Evolutionary conservation across 164 flowering plant species (phyloP), one percentile per base, ranked within the genome.

Genomic region (Echeveria elegans): DNA sequence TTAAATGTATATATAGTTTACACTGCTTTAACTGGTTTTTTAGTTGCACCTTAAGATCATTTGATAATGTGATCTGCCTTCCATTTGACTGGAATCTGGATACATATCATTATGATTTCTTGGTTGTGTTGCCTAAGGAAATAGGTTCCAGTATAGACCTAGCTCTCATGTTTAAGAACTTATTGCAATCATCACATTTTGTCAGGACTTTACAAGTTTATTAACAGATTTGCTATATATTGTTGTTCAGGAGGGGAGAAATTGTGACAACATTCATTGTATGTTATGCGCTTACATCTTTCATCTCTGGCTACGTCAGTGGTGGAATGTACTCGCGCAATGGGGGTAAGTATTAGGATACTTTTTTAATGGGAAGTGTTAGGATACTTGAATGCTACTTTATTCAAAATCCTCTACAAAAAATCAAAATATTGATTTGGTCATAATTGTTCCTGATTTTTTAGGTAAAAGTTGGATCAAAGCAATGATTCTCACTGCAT

Each of bases 391-490:
- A 15, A n/a, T 67, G 11, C 34, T n/a, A 11, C 16, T 43, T 43
- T 16, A 5, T 23, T 18, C 28, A 5, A 11, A 11, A 26, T 5
- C 14, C 61, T 45, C 29, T 15, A 30, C 18, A 5, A 16, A 15
- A 19, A 9, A n/a, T n/a, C 23, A 28, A 63, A 8, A 29, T 28
- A 50, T 15, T 23, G 16, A 11, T 23, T 67, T 10, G 26, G n/a
- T 34, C 37, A 3, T 3, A 3, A 37, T 50, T n/a, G n/a, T 6
- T 53, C 71, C 31, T 56, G 9, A 68, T n/a, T 19, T 72, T 26
- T 66, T 85, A 94, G 99, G 99, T 72, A 91, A 94, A 86, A 87
- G 53, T 60, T 94, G 99, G 99, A 94, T 94, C 69, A 89, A 89
- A 73, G 82, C 93, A n/a, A 94, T 88, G 99, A 87, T 91, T 78